Conservation (phyloP, 2,329 filamentous ascomycete genomes). For the Colletotrichum siamense region DNA sequence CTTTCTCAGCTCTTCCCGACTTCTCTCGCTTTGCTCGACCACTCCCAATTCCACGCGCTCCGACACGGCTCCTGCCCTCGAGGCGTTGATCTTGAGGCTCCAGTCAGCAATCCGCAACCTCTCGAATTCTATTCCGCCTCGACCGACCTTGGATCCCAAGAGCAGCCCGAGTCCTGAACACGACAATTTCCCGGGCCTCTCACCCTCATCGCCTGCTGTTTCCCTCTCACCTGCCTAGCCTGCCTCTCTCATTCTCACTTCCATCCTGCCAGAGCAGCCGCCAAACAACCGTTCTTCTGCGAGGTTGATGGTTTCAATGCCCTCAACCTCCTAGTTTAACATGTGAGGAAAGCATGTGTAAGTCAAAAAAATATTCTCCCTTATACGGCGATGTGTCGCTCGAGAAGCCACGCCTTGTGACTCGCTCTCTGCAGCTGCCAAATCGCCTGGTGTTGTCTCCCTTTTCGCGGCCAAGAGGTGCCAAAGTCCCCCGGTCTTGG, state of each 20-base stretch:
- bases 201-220: background rate
- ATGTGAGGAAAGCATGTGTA: slow-evolving; percentile 51
- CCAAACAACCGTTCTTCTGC: background rate
- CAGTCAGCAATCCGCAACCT: background rate
- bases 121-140: background rate
- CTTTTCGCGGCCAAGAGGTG: slow-evolving; percentile 29
- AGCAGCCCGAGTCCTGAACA: background rate
- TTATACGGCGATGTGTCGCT: background rate
- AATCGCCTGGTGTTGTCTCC: background rate
- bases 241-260: background rate
- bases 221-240: background rate
- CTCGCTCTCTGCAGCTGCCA: background rate
- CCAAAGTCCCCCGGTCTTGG: slow-evolving; percentile 35
- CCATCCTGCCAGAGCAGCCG: background rate
- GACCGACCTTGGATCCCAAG: background rate
- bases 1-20: background rate
- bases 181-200: background rate
- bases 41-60: background rate
- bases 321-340: slow-evolving; percentile 33
- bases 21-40: background rate
- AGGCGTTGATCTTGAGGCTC: background rate
- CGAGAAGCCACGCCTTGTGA: background rate
- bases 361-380: slow-evolving; percentile 25
- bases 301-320: slow-evolving; percentile 22
- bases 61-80: background rate